phyloP scores from a whole-genome alignment of 306 rosid species.

The Glycine tomentella region DNA sequence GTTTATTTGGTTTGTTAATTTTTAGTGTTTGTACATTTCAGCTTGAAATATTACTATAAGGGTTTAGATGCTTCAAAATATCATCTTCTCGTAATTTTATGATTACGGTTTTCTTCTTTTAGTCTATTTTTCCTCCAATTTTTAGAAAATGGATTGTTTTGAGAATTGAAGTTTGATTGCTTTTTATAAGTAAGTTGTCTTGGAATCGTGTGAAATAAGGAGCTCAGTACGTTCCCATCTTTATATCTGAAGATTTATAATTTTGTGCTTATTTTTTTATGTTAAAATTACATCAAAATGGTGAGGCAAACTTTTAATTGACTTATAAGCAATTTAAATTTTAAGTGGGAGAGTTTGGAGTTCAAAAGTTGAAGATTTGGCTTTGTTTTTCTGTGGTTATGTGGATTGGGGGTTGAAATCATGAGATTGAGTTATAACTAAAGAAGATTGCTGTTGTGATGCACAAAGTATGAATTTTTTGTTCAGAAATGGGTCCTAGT shows the following conservation, averaged over 20 bases:
- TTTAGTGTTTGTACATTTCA: slow-evolving; percentile 5
- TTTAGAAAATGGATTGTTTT: slow-evolving; percentile 30
- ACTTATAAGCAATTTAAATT: neutral
- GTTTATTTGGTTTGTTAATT: neutral
- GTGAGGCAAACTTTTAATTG: neutral
- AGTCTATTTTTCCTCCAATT: neutral
- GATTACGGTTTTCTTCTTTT: neutral
- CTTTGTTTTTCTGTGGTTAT: neutral
- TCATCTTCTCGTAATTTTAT: neutral
- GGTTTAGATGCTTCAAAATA: slow-evolving; percentile 11
- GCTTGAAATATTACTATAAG: slow-evolving; percentile 5
- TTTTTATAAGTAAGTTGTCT: neutral
- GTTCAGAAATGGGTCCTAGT: neutral
- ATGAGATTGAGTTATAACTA: slow-evolving; percentile 28
- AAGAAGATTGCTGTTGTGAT: slow-evolving; percentile 4
- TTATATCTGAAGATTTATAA: neutral
- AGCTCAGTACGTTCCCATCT: no score
- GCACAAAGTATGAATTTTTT: neutral
- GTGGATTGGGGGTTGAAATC: neutral
- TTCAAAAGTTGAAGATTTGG: slow-evolving; percentile 18
- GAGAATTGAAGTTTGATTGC: slow-evolving; percentile 10
- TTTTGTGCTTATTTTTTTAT: neutral
- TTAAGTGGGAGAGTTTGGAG: neutral
- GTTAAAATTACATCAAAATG: neutral
- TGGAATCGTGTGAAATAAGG: no score